Evolutionary conservation across 257 asterid genomes (phyloP).

Genomic region (Plantago major): DNA sequence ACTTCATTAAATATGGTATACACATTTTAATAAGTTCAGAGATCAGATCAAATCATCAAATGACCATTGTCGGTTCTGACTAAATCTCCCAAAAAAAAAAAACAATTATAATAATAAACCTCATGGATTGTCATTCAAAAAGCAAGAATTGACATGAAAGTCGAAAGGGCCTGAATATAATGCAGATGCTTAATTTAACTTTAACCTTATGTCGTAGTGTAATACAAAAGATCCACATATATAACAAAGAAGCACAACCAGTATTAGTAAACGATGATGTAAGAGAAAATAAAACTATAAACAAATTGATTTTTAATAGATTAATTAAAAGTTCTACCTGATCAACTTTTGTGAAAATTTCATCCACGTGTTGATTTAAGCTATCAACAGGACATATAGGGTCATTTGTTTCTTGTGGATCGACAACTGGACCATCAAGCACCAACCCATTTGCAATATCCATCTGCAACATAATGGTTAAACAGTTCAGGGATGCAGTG

Average conservation of each 20-base stretch:
- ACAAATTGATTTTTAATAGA: background rate
- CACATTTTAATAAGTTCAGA: background rate
- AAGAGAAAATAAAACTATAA: background rate
- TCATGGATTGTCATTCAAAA: no score
- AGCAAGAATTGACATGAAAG: no score
- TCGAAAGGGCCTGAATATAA: no score
- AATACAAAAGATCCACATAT: no score
- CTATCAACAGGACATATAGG: conserved; percentile 30
- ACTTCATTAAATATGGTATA: background rate
- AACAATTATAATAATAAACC: background rate
- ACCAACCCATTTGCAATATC: conserved; percentile 30
- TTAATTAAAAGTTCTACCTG: conserved; percentile 29
- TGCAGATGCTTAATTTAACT: no score
- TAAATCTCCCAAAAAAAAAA: background rate
- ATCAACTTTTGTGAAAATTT: conserved; percentile 39
- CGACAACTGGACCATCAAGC: conserved; percentile 13
- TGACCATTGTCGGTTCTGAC: no score
- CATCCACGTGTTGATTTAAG: conserved; percentile 42
- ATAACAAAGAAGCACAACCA: no score
- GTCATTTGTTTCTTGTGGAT: conserved; percentile 17
- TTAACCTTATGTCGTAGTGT: no score
- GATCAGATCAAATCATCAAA: background rate
- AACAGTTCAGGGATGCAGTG: conserved; percentile 1
- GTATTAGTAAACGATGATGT: no score
- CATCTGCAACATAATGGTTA: conserved; percentile 23